These are phyloP conservation scores for Phytophthora cactorum DNA, from an alignment of 352 stramenopile species.

Conservation along the genomic window DNA sequence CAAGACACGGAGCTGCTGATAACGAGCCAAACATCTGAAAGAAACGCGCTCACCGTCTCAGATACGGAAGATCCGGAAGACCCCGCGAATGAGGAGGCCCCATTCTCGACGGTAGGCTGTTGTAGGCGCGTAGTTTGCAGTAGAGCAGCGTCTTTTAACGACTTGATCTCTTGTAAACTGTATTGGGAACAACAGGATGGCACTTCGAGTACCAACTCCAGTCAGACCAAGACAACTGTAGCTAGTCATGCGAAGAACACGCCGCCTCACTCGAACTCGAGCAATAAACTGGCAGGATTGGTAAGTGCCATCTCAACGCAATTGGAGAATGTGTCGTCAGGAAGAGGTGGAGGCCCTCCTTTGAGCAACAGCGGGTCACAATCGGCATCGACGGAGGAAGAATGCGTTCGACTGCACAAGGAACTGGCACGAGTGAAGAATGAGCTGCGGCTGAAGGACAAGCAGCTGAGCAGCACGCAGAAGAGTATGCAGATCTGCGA, in stretches of 20 bases:
- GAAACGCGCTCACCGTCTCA: conserved; percentile 10
- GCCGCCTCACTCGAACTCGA: conserved; percentile 38
- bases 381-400: conserved; percentile 24
- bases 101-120: conserved; percentile 18
- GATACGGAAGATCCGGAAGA: conserved; percentile 17
- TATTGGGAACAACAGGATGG: conserved; percentile 13
- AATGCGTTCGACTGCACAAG: conserved; percentile 51
- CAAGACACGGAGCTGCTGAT: conserved; percentile 36
- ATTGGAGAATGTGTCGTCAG: conserved; percentile 37
- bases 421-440: conserved; percentile 57
- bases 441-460: conserved; percentile 71
- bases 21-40: conserved; percentile 25
- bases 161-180: not conserved
- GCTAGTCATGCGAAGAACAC: conserved; percentile 16
- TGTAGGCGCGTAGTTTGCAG: not conserved
- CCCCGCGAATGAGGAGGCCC: not conserved
- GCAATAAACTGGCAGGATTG: conserved; percentile 36
- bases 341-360: conserved; percentile 16
- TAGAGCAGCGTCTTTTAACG: conserved; percentile 7
- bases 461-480: conserved; percentile 57
- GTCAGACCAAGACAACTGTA: conserved; percentile 5
- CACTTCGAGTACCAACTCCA: conserved; percentile 28
- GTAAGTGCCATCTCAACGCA: conserved; percentile 42
- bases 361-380: conserved; percentile 25
- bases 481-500: conserved; percentile 71